phyloP scores from a whole-genome alignment of 1,284 basidiomycete species.

The Mycosarcoma maydis region DNA sequence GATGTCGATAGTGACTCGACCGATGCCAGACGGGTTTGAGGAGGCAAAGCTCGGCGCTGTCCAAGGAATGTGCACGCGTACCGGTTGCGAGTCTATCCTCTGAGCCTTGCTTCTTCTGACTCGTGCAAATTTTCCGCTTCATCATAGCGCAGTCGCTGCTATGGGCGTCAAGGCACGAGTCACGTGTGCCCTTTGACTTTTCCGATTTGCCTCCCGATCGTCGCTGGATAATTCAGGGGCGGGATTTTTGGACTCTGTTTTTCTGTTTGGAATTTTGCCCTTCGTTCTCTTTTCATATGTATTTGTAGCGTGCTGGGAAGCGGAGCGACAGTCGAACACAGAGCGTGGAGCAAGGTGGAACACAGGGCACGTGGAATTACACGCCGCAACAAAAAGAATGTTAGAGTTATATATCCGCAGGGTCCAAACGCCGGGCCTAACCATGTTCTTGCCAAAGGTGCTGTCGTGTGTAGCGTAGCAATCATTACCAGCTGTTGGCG shows the following conservation, averaged over 20 bases:
- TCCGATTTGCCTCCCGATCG: background rate
- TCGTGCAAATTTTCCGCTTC: conserved; percentile 3
- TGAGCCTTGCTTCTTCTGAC: conserved; percentile 1
- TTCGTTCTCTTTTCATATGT: too few species aligned
- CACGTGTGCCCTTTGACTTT: background rate
- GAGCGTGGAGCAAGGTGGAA: too few species aligned
- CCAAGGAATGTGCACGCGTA: background rate
- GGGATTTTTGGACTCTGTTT: background rate
- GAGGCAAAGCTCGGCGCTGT: background rate
- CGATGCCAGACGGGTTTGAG: too few species aligned
- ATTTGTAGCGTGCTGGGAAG: too few species aligned
- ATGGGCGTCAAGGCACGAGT: background rate
- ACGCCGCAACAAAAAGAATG: too few species aligned
- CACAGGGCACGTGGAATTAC: too few species aligned
- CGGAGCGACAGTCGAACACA: too few species aligned
- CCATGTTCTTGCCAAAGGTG: too few species aligned
- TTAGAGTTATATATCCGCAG: too few species aligned
- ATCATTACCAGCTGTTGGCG: too few species aligned
- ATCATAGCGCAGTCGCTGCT: conserved; percentile 1
- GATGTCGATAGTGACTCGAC: background rate
- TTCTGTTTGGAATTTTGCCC: background rate
- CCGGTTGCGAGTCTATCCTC: background rate
- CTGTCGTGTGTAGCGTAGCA: too few species aligned
- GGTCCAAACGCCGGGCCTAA: too few species aligned
- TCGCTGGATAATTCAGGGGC: background rate